These are phyloP conservation scores for Quercus tomentella DNA, from an alignment of 331 rosid genomes.

Conservation along the genomic window DNA sequence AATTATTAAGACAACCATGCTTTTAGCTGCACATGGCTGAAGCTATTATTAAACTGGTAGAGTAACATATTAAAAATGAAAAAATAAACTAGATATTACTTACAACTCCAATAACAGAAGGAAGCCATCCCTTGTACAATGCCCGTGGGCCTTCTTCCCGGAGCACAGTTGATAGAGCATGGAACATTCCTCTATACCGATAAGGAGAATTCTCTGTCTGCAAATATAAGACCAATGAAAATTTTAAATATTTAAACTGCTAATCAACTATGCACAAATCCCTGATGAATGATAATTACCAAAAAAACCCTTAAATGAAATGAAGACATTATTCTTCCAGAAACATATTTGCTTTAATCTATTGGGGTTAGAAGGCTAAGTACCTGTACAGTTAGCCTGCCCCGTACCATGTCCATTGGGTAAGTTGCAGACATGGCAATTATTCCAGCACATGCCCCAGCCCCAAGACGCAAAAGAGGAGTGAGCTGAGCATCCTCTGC, in stretches of 20 bases:
- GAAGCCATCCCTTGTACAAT: constrained; percentile 97
- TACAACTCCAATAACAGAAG: constrained; percentile 99
- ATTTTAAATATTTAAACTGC: not conserved
- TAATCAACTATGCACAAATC: not conserved
- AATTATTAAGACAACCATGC: not conserved
- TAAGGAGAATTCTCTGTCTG: constrained; percentile 93
- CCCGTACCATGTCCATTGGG: constrained; percentile 99
- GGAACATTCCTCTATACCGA: constrained; percentile 97
- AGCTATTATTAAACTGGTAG: not conserved
- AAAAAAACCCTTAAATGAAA: not conserved
- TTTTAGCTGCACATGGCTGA: not conserved
- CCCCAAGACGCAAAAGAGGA: constrained; percentile 96
- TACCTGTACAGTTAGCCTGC: constrained; percentile 98
- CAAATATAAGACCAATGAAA: constrained; percentile 15
- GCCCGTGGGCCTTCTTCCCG: constrained; percentile 97
- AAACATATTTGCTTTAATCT: not conserved
- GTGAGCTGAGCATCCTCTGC: constrained; percentile 94
- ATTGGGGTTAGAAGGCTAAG: constrained; percentile 1
- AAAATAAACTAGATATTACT: constrained; percentile 28
- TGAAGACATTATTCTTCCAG: not conserved
- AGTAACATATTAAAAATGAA: not conserved
- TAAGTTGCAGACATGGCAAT: constrained; percentile 99
- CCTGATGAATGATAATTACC: not conserved
- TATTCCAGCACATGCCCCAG: constrained; percentile 99
- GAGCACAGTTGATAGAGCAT: constrained; percentile 88